phyloP scores from a whole-genome alignment of 306 rosid species.

The Dryas drummondii region DNA sequence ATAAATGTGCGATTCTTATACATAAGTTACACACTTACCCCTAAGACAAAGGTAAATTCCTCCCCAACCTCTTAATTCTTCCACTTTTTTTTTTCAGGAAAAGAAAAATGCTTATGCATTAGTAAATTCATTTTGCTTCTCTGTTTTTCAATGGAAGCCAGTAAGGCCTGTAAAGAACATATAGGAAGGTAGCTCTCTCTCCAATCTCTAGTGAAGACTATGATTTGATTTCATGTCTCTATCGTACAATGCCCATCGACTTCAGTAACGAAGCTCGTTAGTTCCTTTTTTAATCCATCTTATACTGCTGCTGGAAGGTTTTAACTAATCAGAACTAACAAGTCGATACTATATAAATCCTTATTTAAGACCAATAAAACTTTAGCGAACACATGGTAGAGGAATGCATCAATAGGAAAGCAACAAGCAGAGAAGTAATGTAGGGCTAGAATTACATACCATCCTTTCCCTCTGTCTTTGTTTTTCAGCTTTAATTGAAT shows the following conservation, averaged over 20 bases:
- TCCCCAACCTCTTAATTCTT: not conserved
- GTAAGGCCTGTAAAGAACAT: not conserved
- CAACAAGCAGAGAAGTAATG: slow-evolving; percentile 1
- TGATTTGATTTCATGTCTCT: not conserved
- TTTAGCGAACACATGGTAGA: not conserved
- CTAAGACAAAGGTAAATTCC: not conserved
- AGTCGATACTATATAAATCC: not conserved
- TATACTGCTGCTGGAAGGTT: not conserved
- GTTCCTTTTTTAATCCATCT: not conserved
- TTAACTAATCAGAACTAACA: not conserved
- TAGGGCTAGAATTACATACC: slow-evolving; percentile 45
- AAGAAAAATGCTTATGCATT: not conserved
- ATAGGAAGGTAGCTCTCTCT: not conserved
- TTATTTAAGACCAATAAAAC: not conserved
- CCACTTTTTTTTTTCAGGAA: not conserved
- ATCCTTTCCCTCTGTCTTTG: slow-evolving; percentile 77
- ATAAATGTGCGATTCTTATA: not conserved
- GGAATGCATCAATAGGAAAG: slow-evolving; percentile 3
- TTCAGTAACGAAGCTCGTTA: not conserved
- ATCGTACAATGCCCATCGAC: not conserved
- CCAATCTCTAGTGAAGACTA: not conserved
- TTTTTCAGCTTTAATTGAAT: slow-evolving; percentile 74
- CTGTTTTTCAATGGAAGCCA: not conserved
- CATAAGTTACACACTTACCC: not conserved
- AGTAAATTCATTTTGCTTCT: not conserved